phyloP scores from a whole-genome alignment of 345 rosid species.

The Brassica nigra region DNA sequence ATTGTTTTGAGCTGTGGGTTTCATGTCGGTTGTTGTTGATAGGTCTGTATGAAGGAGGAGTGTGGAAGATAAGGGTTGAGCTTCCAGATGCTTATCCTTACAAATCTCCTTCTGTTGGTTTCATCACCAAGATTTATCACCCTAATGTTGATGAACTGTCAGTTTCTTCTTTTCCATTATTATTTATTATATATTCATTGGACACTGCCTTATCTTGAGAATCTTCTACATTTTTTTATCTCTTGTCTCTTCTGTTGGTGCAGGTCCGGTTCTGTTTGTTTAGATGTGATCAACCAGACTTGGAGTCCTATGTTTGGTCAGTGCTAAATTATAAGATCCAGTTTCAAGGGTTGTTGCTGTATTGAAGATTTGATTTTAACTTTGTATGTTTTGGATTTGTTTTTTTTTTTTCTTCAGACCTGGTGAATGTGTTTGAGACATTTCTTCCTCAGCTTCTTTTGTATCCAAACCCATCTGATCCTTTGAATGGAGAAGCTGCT shows the following conservation, averaged over 20 bases:
- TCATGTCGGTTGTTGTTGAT: slow-evolving; percentile 2
- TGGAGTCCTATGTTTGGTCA: slow-evolving; percentile 99
- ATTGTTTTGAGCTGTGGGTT: background rate
- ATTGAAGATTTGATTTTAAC: background rate
- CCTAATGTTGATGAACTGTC: slow-evolving; percentile 99
- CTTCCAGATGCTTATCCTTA: slow-evolving; percentile 99
- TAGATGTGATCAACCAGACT: slow-evolving; percentile 95
- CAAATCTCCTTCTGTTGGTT: slow-evolving; percentile 96
- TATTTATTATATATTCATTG: background rate
- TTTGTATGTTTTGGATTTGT: background rate
- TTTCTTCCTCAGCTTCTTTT: slow-evolving; percentile 98
- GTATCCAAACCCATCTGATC: slow-evolving; percentile 96
- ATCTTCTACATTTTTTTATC: background rate
- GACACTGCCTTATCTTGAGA: background rate
- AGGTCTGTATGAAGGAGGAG: slow-evolving; percentile 93
- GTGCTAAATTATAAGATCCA: background rate
- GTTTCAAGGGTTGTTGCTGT: background rate
- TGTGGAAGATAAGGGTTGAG: slow-evolving; percentile 97
- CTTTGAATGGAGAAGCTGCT: slow-evolving; percentile 98
- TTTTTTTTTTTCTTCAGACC: slow-evolving; percentile 51
- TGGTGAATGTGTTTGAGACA: slow-evolving; percentile 94
- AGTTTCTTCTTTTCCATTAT: slow-evolving; percentile 37
- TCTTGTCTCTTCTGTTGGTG: slow-evolving; percentile 24
- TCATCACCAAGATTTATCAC: slow-evolving; percentile 92
- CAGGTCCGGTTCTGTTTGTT: slow-evolving; percentile 98